Conservation (phyloP, 2,329 filamentous ascomycete genomes). For the Claviceps sp. region DNA sequence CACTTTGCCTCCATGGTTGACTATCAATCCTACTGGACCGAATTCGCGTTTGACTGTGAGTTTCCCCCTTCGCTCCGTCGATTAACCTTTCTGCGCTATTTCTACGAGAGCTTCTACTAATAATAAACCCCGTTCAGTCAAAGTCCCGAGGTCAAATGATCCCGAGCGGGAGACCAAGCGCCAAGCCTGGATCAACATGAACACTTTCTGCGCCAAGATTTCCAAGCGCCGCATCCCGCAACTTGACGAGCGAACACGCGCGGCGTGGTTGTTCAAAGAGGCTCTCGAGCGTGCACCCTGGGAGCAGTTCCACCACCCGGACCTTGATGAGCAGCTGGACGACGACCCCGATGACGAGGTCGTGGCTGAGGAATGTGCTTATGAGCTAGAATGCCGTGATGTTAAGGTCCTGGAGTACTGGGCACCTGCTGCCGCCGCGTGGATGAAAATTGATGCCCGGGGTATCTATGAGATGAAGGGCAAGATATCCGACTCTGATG, state of each 20-base stretch:
- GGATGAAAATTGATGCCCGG: neutral
- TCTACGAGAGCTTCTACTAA: neutral
- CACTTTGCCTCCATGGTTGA: neutral
- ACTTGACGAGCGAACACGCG: neutral
- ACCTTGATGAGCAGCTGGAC: slow-evolving; percentile 1
- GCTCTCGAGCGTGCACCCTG: neutral
- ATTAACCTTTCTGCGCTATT: neutral
- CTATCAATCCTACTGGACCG: neutral
- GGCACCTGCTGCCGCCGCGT: slow-evolving; percentile 1
- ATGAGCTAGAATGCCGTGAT: slow-evolving; percentile 3
- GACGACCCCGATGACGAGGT: neutral
- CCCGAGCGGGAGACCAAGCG: slow-evolving; percentile 1
- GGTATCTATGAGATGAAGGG: slow-evolving; percentile 1
- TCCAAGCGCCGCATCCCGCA: neutral
- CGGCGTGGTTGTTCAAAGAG: slow-evolving; percentile 1
- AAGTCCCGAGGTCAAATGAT: neutral
- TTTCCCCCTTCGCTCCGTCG: neutral
- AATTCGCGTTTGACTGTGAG: neutral
- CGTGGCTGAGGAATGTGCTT: neutral
- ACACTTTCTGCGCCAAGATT: slow-evolving; percentile 2
- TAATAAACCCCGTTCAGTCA: neutral
- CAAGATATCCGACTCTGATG: neutral
- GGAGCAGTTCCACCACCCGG: slow-evolving; percentile 2
- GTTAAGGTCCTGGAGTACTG: slow-evolving; percentile 1
- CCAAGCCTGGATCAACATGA: slow-evolving; percentile 1